A percentile compares a stretch with the other conserved stretches of the same genome.
These are phyloP conservation scores for Chytriomyces confervae DNA, from an alignment of 192 early-diverging fungal species.

Conservation along the genomic window DNA sequence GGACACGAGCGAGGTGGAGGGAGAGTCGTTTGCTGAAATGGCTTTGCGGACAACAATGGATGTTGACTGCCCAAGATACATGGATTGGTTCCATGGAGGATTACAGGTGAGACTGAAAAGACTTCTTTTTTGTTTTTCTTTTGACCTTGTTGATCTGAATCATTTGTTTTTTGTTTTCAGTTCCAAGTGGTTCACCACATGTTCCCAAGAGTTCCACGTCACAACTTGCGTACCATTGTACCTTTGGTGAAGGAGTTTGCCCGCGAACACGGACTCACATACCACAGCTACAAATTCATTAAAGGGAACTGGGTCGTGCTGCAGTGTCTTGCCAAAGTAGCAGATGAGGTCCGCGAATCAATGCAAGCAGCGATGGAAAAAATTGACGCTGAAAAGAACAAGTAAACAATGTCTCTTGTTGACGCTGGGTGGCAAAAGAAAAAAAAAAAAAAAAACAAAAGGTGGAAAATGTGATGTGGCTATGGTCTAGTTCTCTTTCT, in stretches of 20 bases:
- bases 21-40: slow-evolving; percentile 85
- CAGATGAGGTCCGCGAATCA: slow-evolving; percentile 65
- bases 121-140: slow-evolving; percentile 5
- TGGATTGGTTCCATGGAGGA: slow-evolving; percentile 98
- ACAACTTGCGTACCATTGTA: slow-evolving; percentile 77
- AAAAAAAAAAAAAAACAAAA: slow-evolving; percentile 6
- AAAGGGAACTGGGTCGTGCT: slow-evolving; percentile 83
- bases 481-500: too few relatives aligned
- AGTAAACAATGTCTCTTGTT: neutral
- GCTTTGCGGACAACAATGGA: slow-evolving; percentile 95
- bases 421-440: neutral
- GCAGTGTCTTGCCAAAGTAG: slow-evolving; percentile 75
- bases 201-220: slow-evolving; percentile 90
- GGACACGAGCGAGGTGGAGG: slow-evolving; percentile 55
- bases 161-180: slow-evolving; percentile 21
- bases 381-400: neutral
- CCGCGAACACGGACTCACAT: slow-evolving; percentile 74
- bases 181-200: slow-evolving; percentile 97
- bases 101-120: slow-evolving; percentile 75
- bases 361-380: slow-evolving; percentile 13
- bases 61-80: slow-evolving; percentile 88
- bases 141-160: neutral
- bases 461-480: neutral
- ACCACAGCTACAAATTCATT: slow-evolving; percentile 80
- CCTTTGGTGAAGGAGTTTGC: slow-evolving; percentile 78